Evolutionary conservation across 2,329 filamentous ascomycete species (phyloP).

Genomic region (Amesomyces nigricolor): DNA sequence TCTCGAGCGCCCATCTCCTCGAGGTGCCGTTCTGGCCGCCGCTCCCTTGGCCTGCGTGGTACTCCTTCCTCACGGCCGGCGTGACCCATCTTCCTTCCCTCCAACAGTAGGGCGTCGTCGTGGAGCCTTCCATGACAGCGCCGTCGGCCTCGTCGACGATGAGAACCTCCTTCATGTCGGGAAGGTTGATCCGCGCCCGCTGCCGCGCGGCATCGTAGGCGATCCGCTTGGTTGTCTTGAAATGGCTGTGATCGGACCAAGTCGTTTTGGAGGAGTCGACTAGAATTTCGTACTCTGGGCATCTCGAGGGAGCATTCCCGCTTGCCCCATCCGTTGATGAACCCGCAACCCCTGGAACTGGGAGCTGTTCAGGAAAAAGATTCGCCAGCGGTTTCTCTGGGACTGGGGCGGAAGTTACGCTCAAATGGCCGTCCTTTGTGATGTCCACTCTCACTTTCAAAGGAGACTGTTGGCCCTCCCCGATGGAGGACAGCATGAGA

Average conservation of each 20-base stretch:
- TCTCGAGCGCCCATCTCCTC: slow-evolving; percentile 73
- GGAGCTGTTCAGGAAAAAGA: slow-evolving; percentile 42
- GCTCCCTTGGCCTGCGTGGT: slow-evolving; percentile 40
- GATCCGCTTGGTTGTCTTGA: slow-evolving; percentile 74
- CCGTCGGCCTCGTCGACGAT: slow-evolving; percentile 56
- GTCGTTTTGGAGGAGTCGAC: slow-evolving; percentile 39
- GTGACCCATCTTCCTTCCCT: slow-evolving; percentile 71
- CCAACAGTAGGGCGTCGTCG: slow-evolving; percentile 78
- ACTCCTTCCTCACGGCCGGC: slow-evolving; percentile 53
- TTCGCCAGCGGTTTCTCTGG: slow-evolving; percentile 35
- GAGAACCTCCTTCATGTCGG: slow-evolving; percentile 64
- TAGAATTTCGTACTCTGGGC: slow-evolving; percentile 39
- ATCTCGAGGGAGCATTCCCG: slow-evolving; percentile 15
- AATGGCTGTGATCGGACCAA: slow-evolving; percentile 64
- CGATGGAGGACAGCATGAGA: slow-evolving; percentile 32
- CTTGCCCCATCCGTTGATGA: slow-evolving; percentile 19
- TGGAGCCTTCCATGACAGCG: slow-evolving; percentile 78
- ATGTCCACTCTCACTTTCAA: slow-evolving; percentile 53
- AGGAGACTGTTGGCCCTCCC: slow-evolving; percentile 29
- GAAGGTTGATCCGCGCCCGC: slow-evolving; percentile 49
- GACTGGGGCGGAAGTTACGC: slow-evolving; percentile 45
- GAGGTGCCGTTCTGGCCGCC: slow-evolving; percentile 82
- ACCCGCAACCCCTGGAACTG: not conserved
- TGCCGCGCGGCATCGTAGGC: slow-evolving; percentile 66
- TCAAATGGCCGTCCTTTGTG: slow-evolving; percentile 42